These are phyloP conservation scores for Apiosordaria backusii DNA, from an alignment of 495 filamentous ascomycete species.

Conservation along the genomic window DNA sequence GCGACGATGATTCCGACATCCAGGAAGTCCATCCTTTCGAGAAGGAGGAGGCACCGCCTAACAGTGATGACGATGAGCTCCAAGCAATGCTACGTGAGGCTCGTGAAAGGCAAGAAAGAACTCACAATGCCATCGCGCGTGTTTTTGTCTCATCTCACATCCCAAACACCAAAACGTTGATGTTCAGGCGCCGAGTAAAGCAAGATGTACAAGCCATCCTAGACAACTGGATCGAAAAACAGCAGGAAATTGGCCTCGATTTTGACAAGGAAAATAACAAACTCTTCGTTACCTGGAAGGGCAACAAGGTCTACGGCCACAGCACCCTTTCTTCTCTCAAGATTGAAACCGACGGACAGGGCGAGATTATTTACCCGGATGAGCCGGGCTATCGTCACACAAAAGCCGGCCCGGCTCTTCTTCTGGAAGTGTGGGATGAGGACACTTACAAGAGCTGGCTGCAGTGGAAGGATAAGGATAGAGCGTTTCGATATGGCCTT, in stretches of 20 bases:
- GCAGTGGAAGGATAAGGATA: conserved; percentile 36
- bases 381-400: conserved; percentile 36
- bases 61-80: conserved; percentile 3
- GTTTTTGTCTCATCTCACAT: conserved; percentile 21
- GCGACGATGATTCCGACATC: not conserved
- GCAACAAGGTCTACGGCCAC: conserved; percentile 65
- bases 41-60: not conserved
- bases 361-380: conserved; percentile 28
- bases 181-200: conserved; percentile 14
- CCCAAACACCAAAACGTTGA: conserved; percentile 12
- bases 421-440: conserved; percentile 72
- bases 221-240: conserved; percentile 17
- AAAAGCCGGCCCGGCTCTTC: conserved; percentile 39
- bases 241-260: conserved; percentile 1
- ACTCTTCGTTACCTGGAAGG: conserved; percentile 77
- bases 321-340: conserved; percentile 69
- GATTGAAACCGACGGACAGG: conserved; percentile 45
- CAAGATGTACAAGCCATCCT: conserved; percentile 23
- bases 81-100: conserved; percentile 51
- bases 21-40: not conserved
- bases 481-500: conserved; percentile 27
- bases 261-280: conserved; percentile 22
- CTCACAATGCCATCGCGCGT: conserved; percentile 12
- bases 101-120: conserved; percentile 4
- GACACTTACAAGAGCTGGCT: conserved; percentile 51